phyloP scores from a whole-genome alignment of 2,329 filamentous ascomycete species.

The Bipolaris victoriae region DNA sequence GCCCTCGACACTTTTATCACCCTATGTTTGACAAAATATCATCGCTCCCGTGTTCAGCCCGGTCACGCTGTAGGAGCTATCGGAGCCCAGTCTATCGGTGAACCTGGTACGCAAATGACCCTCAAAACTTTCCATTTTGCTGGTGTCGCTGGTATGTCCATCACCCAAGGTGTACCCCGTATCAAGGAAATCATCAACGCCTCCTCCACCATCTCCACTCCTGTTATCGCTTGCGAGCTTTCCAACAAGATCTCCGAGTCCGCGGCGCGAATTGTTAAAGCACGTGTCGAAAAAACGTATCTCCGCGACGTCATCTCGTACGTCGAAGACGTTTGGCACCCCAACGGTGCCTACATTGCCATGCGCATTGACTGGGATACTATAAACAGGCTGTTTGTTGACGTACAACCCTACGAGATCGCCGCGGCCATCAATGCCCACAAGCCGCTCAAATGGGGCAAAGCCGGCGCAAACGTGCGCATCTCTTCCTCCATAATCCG shows the following conservation, averaged over 20 bases:
- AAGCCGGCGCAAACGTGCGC: constrained; percentile 63
- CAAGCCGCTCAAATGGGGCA: constrained; percentile 80
- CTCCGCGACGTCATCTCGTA: constrained; percentile 80
- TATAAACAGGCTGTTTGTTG: constrained; percentile 80
- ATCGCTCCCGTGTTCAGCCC: constrained; percentile 88
- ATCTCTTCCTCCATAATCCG: constrained; percentile 63
- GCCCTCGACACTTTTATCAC: constrained; percentile 79
- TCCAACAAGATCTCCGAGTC: constrained; percentile 75
- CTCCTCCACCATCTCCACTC: constrained; percentile 90
- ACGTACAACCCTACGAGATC: constrained; percentile 76
- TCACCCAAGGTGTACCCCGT: constrained; percentile 97
- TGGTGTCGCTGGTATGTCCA: constrained; percentile 99
- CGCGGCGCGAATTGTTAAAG: constrained; percentile 89
- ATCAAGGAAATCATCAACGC: constrained; percentile 99
- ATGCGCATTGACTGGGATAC: constrained; percentile 82
- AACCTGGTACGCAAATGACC: constrained; percentile 98
- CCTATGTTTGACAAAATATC: constrained; percentile 87
- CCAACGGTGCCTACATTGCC: constrained; percentile 74
- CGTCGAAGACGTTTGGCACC: constrained; percentile 89
- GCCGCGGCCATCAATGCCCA: constrained; percentile 76
- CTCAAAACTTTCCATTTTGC: constrained; percentile 99
- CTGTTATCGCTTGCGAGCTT: constrained; percentile 86
- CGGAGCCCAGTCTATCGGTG: constrained; percentile 96
- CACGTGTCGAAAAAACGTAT: constrained; percentile 92
- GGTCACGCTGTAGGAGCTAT: constrained; percentile 96